Conservation (phyloP, 768 basidiomycete species). For the Paxillus rubicundulus region DNA sequence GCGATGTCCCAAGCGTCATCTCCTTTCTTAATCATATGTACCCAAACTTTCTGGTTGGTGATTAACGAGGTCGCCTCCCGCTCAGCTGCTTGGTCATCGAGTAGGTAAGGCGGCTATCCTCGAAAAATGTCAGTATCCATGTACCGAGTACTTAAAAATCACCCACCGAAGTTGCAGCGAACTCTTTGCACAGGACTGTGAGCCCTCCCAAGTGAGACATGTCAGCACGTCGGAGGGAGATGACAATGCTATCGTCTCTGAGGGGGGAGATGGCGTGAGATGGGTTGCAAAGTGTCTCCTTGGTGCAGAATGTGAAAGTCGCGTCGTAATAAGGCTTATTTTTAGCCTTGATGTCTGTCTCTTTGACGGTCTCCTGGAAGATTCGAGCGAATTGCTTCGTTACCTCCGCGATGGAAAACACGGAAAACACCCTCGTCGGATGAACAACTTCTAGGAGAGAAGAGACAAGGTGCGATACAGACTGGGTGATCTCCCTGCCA, state of each 20-base stretch:
- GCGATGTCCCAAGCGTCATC: slow-evolving; percentile 42
- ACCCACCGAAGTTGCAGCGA: slow-evolving; percentile 59
- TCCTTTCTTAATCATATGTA: slow-evolving; percentile 44
- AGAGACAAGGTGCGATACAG: slow-evolving; percentile 42
- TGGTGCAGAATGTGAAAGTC: slow-evolving; percentile 54
- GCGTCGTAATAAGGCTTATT: slow-evolving; percentile 60
- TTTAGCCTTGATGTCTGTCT: slow-evolving; percentile 21
- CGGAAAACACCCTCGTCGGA: slow-evolving; percentile 54
- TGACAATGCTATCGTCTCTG: slow-evolving; percentile 12
- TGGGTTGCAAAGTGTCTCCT: slow-evolving; percentile 33
- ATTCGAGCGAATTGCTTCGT: slow-evolving; percentile 42
- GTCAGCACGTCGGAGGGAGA: slow-evolving; percentile 35
- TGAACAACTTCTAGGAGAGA: slow-evolving; percentile 37
- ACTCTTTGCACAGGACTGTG: slow-evolving; percentile 50
- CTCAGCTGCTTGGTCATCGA: slow-evolving; percentile 41
- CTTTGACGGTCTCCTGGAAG: slow-evolving; percentile 38
- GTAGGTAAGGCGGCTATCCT: slow-evolving; percentile 52
- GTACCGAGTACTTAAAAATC: background rate
- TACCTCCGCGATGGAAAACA: slow-evolving; percentile 56
- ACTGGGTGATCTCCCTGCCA: slow-evolving; percentile 33
- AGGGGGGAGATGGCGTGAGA: background rate
- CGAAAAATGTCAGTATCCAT: background rate
- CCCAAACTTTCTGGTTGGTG: slow-evolving; percentile 51
- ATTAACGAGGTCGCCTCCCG: slow-evolving; percentile 54
- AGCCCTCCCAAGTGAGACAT: slow-evolving; percentile 33